These are phyloP conservation scores for Tinospora cordifolia DNA, from an alignment of 164 flowering plant species.

Conservation along the genomic window DNA sequence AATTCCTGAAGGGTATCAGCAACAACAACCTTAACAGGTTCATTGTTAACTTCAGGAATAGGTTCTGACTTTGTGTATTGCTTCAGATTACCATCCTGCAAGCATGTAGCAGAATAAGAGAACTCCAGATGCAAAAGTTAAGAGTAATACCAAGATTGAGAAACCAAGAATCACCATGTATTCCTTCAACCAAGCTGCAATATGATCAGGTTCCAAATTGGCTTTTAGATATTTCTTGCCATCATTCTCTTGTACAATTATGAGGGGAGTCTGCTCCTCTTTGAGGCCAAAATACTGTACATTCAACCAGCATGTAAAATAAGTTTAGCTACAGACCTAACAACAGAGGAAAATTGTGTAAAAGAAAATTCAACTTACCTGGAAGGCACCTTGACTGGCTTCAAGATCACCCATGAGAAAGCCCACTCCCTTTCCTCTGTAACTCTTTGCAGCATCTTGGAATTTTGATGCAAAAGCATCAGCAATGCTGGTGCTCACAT, in stretches of 20 bases:
- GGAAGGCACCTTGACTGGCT: constrained; percentile 61
- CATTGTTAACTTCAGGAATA: constrained; percentile 72
- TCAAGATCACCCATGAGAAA: constrained; percentile 81
- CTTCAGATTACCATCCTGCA: constrained; percentile 63
- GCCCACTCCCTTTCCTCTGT: constrained; percentile 49
- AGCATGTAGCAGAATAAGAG: constrained; percentile 5
- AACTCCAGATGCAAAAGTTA: background rate
- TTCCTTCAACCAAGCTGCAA: constrained; percentile 77
- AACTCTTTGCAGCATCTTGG: constrained; percentile 48
- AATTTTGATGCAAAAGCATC: constrained; percentile 51
- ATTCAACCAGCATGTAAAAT: constrained; percentile 9
- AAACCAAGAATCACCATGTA: constrained; percentile 43
- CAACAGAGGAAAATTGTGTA: background rate
- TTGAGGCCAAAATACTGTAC: constrained; percentile 78
- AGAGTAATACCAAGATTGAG: background rate
- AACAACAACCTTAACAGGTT: constrained; percentile 96
- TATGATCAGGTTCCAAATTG: constrained; percentile 55
- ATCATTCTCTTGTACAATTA: constrained; percentile 52
- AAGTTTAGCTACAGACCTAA: background rate
- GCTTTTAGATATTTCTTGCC: constrained; percentile 58
- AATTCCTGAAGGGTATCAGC: constrained; percentile 67
- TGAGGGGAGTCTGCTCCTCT: constrained; percentile 65
- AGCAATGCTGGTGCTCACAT: constrained; percentile 42
- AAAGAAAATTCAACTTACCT: constrained; percentile 34
- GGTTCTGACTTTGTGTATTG: constrained; percentile 71